Evolutionary conservation across 495 filamentous ascomycete species (phyloP).

Genomic region (Neurospora hispaniola): DNA sequence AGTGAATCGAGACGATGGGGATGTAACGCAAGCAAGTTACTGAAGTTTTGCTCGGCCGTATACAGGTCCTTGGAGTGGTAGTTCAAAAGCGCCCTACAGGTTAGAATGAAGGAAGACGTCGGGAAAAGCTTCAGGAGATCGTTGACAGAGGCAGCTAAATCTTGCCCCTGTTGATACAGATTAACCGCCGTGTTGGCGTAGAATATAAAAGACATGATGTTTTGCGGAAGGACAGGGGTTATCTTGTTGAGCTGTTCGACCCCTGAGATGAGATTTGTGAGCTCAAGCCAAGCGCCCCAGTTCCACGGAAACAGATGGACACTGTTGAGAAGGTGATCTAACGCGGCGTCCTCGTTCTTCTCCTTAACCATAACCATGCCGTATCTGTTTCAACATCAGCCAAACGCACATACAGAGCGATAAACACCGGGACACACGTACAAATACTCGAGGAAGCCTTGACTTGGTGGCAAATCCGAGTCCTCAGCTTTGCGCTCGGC

Average conservation of each 20-base stretch:
- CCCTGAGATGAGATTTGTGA: conserved; percentile 61
- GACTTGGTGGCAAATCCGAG: conserved; percentile 47
- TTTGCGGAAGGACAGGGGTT: conserved; percentile 58
- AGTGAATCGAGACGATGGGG: conserved; percentile 84
- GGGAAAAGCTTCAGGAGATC: conserved; percentile 79
- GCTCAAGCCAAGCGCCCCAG: conserved; percentile 93
- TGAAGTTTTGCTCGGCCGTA: conserved; percentile 76
- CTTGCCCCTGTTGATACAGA: conserved; percentile 73
- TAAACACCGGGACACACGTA: conserved; percentile 8
- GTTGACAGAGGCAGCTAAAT: conserved; percentile 58
- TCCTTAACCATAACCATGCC: conserved; percentile 83
- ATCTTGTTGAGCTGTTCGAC: conserved; percentile 56
- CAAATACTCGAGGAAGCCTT: conserved; percentile 94
- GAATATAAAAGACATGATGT: conserved; percentile 90
- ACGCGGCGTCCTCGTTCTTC: conserved; percentile 76
- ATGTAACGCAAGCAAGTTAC: conserved; percentile 62
- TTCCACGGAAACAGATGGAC: conserved; percentile 83
- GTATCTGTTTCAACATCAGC: conserved; percentile 34
- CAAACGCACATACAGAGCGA: not conserved
- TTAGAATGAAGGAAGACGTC: conserved; percentile 74
- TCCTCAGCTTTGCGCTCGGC: conserved; percentile 47
- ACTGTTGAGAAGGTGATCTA: conserved; percentile 72
- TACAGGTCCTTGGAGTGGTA: conserved; percentile 95
- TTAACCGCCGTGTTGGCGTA: conserved; percentile 82
- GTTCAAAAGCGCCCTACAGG: conserved; percentile 73